A percentile compares a stretch with the other conserved stretches of the same genome.
These are phyloP conservation scores for Agaricales sp. DNA, from an alignment of 1,284 basidiomycete genomes.

Conservation along the genomic window DNA sequence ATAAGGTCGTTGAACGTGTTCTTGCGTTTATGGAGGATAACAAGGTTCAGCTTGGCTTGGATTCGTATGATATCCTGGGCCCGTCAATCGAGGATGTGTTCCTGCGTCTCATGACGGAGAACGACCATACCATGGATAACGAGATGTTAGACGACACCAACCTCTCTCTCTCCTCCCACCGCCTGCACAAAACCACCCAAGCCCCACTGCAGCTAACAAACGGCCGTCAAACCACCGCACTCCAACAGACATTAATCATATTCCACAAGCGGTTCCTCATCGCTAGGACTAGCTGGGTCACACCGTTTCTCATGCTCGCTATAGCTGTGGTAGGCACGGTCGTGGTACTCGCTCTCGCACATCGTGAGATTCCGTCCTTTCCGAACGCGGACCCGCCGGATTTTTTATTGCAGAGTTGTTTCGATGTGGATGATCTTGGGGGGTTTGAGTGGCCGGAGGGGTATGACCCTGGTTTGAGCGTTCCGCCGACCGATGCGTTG, in stretches of 20 bases:
- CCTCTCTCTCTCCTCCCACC: neutral
- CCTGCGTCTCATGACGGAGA: slow-evolving; percentile 53
- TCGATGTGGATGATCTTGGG: slow-evolving; percentile 29
- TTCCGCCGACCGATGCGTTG: slow-evolving; percentile 48
- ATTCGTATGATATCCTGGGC: slow-evolving; percentile 55
- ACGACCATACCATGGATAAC: slow-evolving; percentile 14
- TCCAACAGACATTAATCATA: slow-evolving; percentile 57
- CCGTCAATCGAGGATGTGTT: slow-evolving; percentile 79
- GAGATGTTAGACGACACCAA: slow-evolving; percentile 1
- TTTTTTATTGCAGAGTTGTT: slow-evolving; percentile 28
- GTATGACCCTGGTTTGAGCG: slow-evolving; percentile 39
- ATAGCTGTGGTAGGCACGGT: slow-evolving; percentile 56
- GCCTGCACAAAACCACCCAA: slow-evolving; percentile 18
- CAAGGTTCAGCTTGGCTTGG: slow-evolving; percentile 26
- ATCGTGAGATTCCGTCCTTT: slow-evolving; percentile 38
- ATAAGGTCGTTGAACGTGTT: slow-evolving; percentile 39
- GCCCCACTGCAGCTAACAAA: slow-evolving; percentile 29
- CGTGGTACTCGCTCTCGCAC: slow-evolving; percentile 51
- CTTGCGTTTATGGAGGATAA: slow-evolving; percentile 43
- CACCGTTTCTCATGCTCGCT: slow-evolving; percentile 47
- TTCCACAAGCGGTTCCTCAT: slow-evolving; percentile 65
- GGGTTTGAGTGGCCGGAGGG: slow-evolving; percentile 47
- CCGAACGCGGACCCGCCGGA: slow-evolving; percentile 31
- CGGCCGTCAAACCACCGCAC: slow-evolving; percentile 39
- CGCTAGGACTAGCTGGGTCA: slow-evolving; percentile 56